Conservation (phyloP, 1,139 yeast genomes). For the Hanseniaspora sp. region DNA sequence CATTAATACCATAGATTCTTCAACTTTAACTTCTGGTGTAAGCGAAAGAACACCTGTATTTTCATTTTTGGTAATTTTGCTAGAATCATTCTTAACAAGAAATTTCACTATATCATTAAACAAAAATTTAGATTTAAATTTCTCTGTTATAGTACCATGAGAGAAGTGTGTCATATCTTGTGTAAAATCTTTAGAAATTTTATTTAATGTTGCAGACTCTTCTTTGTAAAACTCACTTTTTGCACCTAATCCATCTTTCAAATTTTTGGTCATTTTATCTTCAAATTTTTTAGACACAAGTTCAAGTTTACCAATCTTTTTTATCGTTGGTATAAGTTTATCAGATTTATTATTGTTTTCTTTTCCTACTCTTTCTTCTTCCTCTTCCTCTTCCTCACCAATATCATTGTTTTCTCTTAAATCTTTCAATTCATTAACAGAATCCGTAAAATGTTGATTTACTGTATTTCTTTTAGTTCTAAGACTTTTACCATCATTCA, state of each 20-base stretch:
- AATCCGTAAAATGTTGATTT: slow-evolving; percentile 6
- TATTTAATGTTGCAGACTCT: slow-evolving; percentile 6
- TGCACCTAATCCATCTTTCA: slow-evolving; percentile 9
- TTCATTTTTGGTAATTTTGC: slow-evolving; percentile 21
- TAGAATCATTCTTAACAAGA: slow-evolving; percentile 18
- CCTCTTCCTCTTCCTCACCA: slow-evolving; percentile 15
- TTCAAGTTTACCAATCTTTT: slow-evolving; percentile 6
- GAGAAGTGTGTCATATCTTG: slow-evolving; percentile 5
- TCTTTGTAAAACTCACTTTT: slow-evolving; percentile 17
- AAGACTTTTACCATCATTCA: not conserved
- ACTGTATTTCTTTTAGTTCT: not conserved
- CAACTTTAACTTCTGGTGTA: slow-evolving; percentile 25
- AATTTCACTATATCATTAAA: slow-evolving; percentile 13
- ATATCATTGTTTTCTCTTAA: slow-evolving; percentile 3
- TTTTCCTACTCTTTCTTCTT: slow-evolving; percentile 16
- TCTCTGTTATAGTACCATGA: slow-evolving; percentile 12
- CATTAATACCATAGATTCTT: slow-evolving; percentile 41
- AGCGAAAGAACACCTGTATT: slow-evolving; percentile 17
- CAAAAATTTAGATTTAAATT: slow-evolving; percentile 13
- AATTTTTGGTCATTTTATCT: not conserved
- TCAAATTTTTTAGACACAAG: slow-evolving; percentile 5
- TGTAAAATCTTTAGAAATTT: slow-evolving; percentile 8
- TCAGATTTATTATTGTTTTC: not conserved
- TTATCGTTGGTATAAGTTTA: not conserved
- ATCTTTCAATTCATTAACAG: slow-evolving; percentile 9